phyloP scores from a whole-genome alignment of 139 green algal species.

The Chlamydomonas eustigma region DNA sequence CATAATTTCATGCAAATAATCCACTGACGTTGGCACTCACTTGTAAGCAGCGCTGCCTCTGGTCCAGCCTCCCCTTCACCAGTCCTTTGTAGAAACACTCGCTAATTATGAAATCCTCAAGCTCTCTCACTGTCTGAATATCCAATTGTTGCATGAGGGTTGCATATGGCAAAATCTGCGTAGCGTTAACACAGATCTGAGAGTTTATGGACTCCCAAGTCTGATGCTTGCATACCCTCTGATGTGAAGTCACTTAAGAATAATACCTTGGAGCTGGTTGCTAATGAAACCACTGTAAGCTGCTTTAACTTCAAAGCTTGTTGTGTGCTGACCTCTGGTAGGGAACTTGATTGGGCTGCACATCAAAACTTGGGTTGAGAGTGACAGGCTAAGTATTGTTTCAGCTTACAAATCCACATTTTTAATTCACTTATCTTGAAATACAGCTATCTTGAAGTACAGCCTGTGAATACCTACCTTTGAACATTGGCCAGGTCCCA shows the following conservation, averaged over 20 bases:
- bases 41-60: constrained; percentile 49
- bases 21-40: constrained; percentile 13
- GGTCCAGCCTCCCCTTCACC: constrained; percentile 75
- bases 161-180: constrained; percentile 61
- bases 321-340: constrained; percentile 32
- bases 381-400: too few relatives aligned
- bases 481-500: constrained; percentile 74
- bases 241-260: too few relatives aligned
- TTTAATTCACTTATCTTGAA: too few relatives aligned
- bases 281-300: constrained; percentile 72
- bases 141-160: constrained; percentile 59
- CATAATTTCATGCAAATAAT: too few relatives aligned
- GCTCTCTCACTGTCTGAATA: constrained; percentile 65
- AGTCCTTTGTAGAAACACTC: constrained; percentile 84
- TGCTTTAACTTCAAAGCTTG: constrained; percentile 83
- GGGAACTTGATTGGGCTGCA: not conserved
- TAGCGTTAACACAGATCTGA: too few relatives aligned
- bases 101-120: constrained; percentile 91
- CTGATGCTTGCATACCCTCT: too few relatives aligned
- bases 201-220: too few relatives aligned
- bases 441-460: too few relatives aligned
- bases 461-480: too few relatives aligned
- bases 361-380: too few relatives aligned
- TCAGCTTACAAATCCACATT: too few relatives aligned
- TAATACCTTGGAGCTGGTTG: constrained; percentile 54